Conservation (phyloP, 345 rosid genomes). For the Gossypium longicalyx region DNA sequence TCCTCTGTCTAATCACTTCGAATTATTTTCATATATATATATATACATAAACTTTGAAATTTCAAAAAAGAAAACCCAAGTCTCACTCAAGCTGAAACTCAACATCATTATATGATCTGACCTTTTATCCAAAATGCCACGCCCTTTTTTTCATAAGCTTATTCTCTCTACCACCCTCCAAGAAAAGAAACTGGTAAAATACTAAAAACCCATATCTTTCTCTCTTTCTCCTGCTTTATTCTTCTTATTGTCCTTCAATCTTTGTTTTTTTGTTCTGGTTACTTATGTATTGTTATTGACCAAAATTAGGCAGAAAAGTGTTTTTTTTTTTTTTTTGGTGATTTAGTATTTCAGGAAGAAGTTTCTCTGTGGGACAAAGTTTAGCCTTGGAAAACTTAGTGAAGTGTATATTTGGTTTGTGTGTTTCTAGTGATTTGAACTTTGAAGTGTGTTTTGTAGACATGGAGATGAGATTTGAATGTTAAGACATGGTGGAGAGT, state of each 20-base stretch:
- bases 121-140: constrained; percentile 49
- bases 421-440: neutral
- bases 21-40: neutral
- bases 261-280: neutral
- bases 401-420: neutral
- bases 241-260: neutral
- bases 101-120: constrained; percentile 47
- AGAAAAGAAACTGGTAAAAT: constrained; percentile 59
- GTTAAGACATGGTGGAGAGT: neutral
- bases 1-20: constrained; percentile 12
- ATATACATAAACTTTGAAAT: neutral
- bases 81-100: neutral
- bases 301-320: neutral
- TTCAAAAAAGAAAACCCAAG: neutral
- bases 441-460: neutral
- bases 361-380: constrained; percentile 4
- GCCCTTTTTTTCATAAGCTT: constrained; percentile 75
- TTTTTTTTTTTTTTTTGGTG: neutral
- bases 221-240: neutral
- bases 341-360: neutral
- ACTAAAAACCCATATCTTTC: neutral
- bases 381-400: neutral
- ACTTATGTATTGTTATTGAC: neutral
- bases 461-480: neutral
- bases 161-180: constrained; percentile 60